A percentile compares a stretch with the other conserved stretches of the same genome.
Evolutionary conservation across 805 yeast genomes (phyloP).

Genomic region (Wickerhamiella vanderwaltii): DNA sequence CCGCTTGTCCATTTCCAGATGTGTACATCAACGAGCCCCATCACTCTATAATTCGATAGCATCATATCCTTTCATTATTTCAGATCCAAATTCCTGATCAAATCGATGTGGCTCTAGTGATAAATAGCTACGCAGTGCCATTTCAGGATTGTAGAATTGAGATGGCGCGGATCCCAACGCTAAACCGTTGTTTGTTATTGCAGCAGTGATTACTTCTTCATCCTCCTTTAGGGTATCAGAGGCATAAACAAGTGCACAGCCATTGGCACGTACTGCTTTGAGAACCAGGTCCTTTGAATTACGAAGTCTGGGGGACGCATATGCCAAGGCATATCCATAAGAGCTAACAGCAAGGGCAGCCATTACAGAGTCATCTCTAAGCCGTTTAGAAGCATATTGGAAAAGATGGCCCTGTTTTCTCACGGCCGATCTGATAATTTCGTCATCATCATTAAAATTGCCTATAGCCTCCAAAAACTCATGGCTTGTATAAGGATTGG

Average conservation of each 20-base stretch:
- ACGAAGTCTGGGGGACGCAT: constrained; percentile 2
- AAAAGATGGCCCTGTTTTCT: neutral
- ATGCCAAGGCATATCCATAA: too few relatives aligned
- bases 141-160: too few relatives aligned
- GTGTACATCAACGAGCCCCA: too few relatives aligned
- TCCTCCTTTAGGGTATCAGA: neutral
- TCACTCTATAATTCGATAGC: too few relatives aligned
- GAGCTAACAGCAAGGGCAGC: too few relatives aligned
- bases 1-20: too few relatives aligned
- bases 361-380: neutral
- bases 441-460: constrained; percentile 4
- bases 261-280: neutral
- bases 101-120: too few relatives aligned
- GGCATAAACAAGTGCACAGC: constrained; percentile 1
- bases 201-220: neutral
- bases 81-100: too few relatives aligned
- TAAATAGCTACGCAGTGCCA: too few relatives aligned
- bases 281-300: constrained; percentile 1
- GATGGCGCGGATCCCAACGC: constrained; percentile 1
- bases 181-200: neutral
- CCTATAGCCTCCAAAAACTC: too few relatives aligned
- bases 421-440: neutral
- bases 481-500: too few relatives aligned
- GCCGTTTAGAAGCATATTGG: constrained; percentile 1
- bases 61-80: too few relatives aligned